Conservation (phyloP, 345 rosid genomes). For the Populus pruinosa region DNA sequence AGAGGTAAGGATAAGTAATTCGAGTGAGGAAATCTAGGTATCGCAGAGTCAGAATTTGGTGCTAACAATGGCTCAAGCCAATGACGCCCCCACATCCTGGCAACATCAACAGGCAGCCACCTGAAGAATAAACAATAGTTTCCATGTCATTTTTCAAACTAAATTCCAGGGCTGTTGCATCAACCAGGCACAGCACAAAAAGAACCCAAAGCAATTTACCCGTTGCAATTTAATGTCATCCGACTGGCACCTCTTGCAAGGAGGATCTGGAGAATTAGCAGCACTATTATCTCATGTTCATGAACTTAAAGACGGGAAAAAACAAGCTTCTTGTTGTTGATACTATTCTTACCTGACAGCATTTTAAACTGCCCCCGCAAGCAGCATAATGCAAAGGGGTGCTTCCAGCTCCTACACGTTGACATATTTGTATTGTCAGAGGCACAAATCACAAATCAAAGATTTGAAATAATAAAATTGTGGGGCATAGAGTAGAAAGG, state of each 20-base stretch:
- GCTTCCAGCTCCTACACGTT: constrained; percentile 83
- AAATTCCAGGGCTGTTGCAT: neutral
- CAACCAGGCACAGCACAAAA: neutral
- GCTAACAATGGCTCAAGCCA: constrained; percentile 89
- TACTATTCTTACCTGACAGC: constrained; percentile 75
- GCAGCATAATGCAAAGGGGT: constrained; percentile 97
- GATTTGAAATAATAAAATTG: neutral
- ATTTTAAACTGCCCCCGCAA: constrained; percentile 91
- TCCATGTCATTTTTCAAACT: neutral
- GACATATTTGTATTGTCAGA: constrained; percentile 12
- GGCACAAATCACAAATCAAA: neutral
- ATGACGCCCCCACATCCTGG: constrained; percentile 98
- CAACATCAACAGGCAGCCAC: constrained; percentile 97
- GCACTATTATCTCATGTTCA: constrained; percentile 6
- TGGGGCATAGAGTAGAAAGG: neutral
- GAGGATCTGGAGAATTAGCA: constrained; percentile 56
- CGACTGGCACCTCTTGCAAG: constrained; percentile 82
- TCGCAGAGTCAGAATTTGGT: constrained; percentile 59
- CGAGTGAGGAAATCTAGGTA: constrained; percentile 77
- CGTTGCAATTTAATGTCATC: constrained; percentile 78
- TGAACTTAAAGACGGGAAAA: constrained; percentile 1
- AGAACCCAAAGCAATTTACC: constrained; percentile 46
- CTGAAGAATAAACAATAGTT: constrained; percentile 35
- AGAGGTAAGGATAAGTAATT: constrained; percentile 85
- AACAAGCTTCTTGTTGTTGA: neutral